Evolutionary conservation across 2,329 filamentous ascomycete genomes (phyloP).

Genomic region (Pseudocercospora crystallina): DNA sequence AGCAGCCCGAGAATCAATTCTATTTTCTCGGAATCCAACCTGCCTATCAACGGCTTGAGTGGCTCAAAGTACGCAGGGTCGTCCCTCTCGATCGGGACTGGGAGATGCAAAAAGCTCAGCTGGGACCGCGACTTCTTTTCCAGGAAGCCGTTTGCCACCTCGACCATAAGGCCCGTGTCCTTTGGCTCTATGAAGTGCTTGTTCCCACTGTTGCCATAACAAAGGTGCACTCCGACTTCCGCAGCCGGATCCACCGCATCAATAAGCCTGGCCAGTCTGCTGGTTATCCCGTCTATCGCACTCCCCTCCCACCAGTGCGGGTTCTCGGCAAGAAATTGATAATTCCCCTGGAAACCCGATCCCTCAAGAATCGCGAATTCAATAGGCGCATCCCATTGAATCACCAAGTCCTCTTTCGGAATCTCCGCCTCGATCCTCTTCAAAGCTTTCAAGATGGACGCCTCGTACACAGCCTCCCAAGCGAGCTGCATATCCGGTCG

Average conservation of each 20-base stretch:
- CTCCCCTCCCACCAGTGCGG: conserved; percentile 32
- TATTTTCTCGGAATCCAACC: conserved; percentile 30
- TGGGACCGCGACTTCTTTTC: conserved; percentile 25
- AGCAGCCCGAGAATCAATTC: conserved; percentile 44
- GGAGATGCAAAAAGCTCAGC: conserved; percentile 46
- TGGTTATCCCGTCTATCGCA: conserved; percentile 35
- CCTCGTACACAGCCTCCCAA: conserved; percentile 27
- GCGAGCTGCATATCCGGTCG: neutral
- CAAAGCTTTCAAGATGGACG: conserved; percentile 31
- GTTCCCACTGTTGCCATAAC: conserved; percentile 47
- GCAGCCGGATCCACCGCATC: conserved; percentile 36
- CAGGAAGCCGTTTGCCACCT: conserved; percentile 38
- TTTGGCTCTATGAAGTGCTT: conserved; percentile 45
- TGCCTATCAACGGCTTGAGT: conserved; percentile 30
- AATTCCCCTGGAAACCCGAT: neutral
- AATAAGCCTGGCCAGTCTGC: conserved; percentile 25
- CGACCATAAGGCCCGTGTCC: conserved; percentile 30
- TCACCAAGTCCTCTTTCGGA: conserved; percentile 35
- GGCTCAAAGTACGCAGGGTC: conserved; percentile 38
- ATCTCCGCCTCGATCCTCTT: conserved; percentile 32
- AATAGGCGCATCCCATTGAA: conserved; percentile 25
- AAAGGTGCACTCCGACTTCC: conserved; percentile 48
- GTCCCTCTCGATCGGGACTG: conserved; percentile 40
- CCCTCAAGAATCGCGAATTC: neutral
- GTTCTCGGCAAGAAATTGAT: conserved; percentile 28